Percentiles rank a stretch among this genome's conserved stretches.
Conservation (phyloP, 768 basidiomycete species). For the Ramaria rubella region DNA sequence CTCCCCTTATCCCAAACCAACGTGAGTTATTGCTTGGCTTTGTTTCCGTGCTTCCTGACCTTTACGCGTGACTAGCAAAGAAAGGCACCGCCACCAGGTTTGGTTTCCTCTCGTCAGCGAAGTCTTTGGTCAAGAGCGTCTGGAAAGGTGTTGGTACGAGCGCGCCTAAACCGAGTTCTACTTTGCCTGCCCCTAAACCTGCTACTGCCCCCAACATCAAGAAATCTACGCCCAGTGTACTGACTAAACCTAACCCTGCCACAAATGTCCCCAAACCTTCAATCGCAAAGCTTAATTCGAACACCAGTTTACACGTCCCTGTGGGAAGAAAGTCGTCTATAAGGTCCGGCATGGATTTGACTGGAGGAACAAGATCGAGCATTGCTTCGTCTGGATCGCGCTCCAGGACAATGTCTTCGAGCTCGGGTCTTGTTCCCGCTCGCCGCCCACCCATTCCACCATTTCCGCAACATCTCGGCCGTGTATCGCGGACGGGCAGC, state of each 20-base stretch:
- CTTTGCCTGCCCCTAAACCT: conserved; percentile 12
- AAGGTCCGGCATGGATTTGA: not conserved
- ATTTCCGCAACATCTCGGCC: not conserved
- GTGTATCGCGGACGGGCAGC: not conserved
- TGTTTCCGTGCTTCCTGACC: not conserved
- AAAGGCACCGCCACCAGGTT: conserved; percentile 50
- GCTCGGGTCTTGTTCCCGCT: not conserved
- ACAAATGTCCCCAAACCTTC: not conserved
- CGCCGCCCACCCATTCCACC: conserved; percentile 4
- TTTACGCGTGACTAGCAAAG: conserved; percentile 14
- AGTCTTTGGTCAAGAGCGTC: conserved; percentile 63
- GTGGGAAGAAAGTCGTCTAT: not conserved
- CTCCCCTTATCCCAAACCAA: conserved; percentile 13
- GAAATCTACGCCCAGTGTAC: conserved; percentile 14
- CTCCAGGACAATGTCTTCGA: not conserved
- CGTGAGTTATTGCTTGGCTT: not conserved
- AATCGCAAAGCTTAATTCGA: not conserved
- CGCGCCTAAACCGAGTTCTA: conserved; percentile 17
- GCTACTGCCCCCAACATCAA: not conserved
- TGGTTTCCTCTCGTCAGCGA: conserved; percentile 65
- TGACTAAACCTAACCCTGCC: not conserved
- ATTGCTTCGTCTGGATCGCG: not conserved
- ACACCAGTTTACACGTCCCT: not conserved
- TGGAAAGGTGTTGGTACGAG: conserved; percentile 52
- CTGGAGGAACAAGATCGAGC: not conserved